Evolutionary conservation across 2,329 filamentous ascomycete species (phyloP).

Genomic region (Davidsoniella eucalypti): DNA sequence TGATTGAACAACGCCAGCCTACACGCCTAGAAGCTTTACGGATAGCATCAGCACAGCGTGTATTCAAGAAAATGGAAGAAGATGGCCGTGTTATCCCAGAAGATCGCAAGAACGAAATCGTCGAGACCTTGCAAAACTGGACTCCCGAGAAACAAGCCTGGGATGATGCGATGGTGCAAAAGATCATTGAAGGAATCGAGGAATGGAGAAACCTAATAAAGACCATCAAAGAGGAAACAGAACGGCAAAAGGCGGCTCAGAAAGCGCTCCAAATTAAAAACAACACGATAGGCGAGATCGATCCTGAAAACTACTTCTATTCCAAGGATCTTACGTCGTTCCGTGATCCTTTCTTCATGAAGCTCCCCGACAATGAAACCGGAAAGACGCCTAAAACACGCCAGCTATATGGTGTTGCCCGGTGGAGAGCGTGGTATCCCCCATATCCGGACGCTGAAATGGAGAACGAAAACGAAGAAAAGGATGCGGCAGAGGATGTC

Average conservation of each 20-base stretch:
- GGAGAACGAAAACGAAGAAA: neutral
- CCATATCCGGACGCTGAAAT: neutral
- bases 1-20: slow-evolving; percentile 12
- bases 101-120: slow-evolving; percentile 24
- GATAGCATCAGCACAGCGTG: slow-evolving; percentile 24
- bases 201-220: neutral
- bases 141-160: slow-evolving; percentile 1
- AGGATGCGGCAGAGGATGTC: neutral
- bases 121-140: slow-evolving; percentile 14
- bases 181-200: slow-evolving; percentile 1
- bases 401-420: slow-evolving; percentile 3
- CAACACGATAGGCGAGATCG: neutral
- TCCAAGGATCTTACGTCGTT: neutral
- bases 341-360: slow-evolving; percentile 4
- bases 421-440: neutral
- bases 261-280: neutral
- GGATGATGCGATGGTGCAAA: slow-evolving; percentile 2
- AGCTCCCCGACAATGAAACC: slow-evolving; percentile 9
- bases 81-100: slow-evolving; percentile 27
- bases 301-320: slow-evolving; percentile 8
- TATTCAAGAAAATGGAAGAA: slow-evolving; percentile 27
- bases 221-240: neutral
- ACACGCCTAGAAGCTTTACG: slow-evolving; percentile 33
- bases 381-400: slow-evolving; percentile 1
- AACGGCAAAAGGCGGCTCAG: neutral